phyloP scores from a whole-genome alignment of 176 grass and related monocot species.

The Lolium perenne region DNA sequence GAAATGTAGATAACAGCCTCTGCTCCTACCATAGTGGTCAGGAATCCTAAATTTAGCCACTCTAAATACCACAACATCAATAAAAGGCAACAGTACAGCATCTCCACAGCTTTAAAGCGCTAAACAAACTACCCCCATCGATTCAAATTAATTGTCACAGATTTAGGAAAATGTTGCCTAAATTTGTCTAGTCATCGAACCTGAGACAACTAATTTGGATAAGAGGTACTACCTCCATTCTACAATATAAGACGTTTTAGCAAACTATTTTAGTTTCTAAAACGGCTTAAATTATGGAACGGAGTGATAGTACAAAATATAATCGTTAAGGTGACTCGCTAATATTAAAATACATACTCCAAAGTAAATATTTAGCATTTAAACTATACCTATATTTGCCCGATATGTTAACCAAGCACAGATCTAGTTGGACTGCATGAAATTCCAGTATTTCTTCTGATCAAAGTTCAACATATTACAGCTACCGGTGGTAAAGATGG shows the following conservation, averaged over 20 bases:
- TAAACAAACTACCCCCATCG: not conserved
- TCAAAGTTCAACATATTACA: not conserved
- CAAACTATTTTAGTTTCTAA: no score
- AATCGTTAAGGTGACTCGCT: not conserved
- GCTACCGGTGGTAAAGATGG: not conserved
- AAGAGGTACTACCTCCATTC: no score
- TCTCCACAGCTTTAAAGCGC: not conserved
- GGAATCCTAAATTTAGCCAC: not conserved
- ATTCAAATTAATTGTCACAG: no score
- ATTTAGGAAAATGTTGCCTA: no score
- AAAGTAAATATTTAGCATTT: not conserved
- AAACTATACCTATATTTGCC: constrained; percentile 17
- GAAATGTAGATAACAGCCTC: not conserved
- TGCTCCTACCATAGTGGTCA: not conserved
- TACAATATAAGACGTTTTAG: no score
- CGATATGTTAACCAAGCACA: constrained; percentile 8
- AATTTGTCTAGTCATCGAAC: no score
- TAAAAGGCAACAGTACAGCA: not conserved
- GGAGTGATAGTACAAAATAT: not conserved
- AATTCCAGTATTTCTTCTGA: not conserved
- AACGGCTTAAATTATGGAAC: no score
- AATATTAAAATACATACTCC: not conserved
- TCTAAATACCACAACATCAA: constrained; percentile 4
- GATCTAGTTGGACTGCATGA: not conserved
- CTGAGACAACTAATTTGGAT: no score